Percentiles rank a stretch among this genome's conserved stretches.
phyloP scores from a whole-genome alignment of 495 filamentous ascomycete genomes.

The Aspergillus saccharolyticus region DNA sequence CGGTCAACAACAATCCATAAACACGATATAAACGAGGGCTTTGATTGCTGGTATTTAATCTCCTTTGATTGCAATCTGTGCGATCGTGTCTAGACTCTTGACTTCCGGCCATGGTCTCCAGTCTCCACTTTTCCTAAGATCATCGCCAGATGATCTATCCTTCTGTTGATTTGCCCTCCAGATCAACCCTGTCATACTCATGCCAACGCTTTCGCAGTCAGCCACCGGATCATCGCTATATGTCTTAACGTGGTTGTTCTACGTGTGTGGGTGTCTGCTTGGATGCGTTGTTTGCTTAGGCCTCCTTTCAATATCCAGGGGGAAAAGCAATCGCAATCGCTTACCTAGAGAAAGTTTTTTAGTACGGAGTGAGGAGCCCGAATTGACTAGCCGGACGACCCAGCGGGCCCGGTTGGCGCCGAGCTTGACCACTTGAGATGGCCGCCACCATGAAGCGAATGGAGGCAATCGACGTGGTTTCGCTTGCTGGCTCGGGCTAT shows the following conservation, averaged over 20 bases:
- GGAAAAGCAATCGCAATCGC: neutral
- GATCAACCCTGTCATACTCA: conserved; percentile 1
- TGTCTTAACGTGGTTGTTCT: neutral
- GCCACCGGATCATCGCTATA: neutral
- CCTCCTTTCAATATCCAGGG: neutral
- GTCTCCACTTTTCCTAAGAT: neutral
- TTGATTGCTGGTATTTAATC: neutral
- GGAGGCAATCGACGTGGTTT: too few relatives aligned
- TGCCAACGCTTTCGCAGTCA: neutral
- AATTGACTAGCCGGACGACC: neutral
- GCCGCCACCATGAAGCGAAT: neutral
- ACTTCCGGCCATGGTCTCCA: neutral
- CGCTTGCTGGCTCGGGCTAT: too few relatives aligned
- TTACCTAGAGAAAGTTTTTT: neutral
- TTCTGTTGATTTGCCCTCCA: neutral
- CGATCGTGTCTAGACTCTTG: neutral
- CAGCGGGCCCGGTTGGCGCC: neutral
- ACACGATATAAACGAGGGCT: neutral
- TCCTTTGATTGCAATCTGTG: neutral
- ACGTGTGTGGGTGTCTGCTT: too few relatives aligned
- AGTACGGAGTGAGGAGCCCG: neutral
- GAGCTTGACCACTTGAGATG: neutral
- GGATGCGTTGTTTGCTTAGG: neutral
- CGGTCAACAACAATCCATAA: neutral
- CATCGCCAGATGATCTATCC: neutral